These are phyloP conservation scores for Magnusiomyces ingens DNA, from an alignment of 1,139 yeast species.

Conservation along the genomic window DNA sequence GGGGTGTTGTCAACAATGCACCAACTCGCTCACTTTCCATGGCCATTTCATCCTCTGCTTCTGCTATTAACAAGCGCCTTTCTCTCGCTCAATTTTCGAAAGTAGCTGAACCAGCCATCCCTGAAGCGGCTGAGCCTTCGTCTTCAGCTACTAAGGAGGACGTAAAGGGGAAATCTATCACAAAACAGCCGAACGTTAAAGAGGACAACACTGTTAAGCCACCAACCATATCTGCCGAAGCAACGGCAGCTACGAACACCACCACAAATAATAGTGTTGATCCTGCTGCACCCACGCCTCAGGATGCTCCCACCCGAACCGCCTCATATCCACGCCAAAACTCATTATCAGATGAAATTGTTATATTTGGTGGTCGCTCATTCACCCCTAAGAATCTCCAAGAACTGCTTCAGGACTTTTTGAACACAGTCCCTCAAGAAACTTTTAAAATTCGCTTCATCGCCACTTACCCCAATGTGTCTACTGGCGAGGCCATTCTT, in stretches of 20 bases:
- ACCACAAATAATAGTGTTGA: neutral
- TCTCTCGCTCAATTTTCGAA: neutral
- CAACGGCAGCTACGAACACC: neutral
- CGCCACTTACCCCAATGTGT: conserved; percentile 59
- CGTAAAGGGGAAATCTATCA: too few species aligned
- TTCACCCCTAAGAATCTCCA: conserved; percentile 31
- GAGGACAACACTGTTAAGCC: too few species aligned
- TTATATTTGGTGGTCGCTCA: conserved; percentile 27
- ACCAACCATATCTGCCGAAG: too few species aligned
- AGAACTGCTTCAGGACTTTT: conserved; percentile 30
- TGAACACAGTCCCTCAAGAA: conserved; percentile 39
- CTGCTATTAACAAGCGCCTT: conserved; percentile 9
- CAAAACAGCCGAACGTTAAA: too few species aligned
- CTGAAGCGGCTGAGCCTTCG: too few species aligned
- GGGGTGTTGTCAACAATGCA: neutral
- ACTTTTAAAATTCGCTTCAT: conserved; percentile 53
- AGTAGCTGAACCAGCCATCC: too few species aligned
- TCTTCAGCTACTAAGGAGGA: too few species aligned
- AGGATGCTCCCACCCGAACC: neutral
- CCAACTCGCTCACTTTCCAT: neutral
- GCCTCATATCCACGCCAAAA: neutral
- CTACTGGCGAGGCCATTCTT: conserved; percentile 56
- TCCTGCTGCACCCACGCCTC: neutral
- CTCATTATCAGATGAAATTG: conserved; percentile 16
- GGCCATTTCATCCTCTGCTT: conserved; percentile 6